Conservation (phyloP, 2,329 filamentous ascomycete genomes). For the Lachnellula subtilissima region DNA sequence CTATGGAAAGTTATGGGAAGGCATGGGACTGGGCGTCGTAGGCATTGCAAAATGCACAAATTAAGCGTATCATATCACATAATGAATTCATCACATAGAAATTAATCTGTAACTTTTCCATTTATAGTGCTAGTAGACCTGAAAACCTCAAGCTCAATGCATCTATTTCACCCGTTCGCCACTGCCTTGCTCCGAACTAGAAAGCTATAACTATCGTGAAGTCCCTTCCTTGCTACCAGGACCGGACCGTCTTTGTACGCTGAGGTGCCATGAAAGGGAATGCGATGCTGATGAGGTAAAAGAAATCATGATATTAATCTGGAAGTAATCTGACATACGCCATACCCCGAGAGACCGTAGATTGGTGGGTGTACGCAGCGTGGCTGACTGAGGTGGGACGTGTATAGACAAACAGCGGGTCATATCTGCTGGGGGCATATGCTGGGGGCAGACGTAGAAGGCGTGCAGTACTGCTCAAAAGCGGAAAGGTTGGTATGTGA, state of each 20-base stretch:
- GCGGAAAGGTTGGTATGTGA: conserved; percentile 22
- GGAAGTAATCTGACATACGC: conserved; percentile 25
- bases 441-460: conserved; percentile 22
- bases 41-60: neutral
- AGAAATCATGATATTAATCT: conserved; percentile 28
- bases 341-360: conserved; percentile 16
- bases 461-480: conserved; percentile 16
- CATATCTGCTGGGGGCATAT: conserved; percentile 25
- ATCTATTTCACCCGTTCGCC: conserved; percentile 31
- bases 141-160: conserved; percentile 23
- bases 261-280: conserved; percentile 19
- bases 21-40: neutral
- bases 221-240: conserved; percentile 25
- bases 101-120: conserved; percentile 20
- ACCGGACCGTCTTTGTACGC: conserved; percentile 21
- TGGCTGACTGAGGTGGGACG: conserved; percentile 6
- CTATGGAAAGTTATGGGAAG: conserved; percentile 3
- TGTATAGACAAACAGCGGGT: conserved; percentile 28
- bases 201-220: conserved; percentile 28
- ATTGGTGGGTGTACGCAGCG: conserved; percentile 15
- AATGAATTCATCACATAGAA: conserved; percentile 9
- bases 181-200: conserved; percentile 27
- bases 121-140: conserved; percentile 23
- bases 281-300: conserved; percentile 20
- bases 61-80: conserved; percentile 8